Conservation (phyloP, 2,329 filamentous ascomycete genomes). For the Epicoccum nigrum region DNA sequence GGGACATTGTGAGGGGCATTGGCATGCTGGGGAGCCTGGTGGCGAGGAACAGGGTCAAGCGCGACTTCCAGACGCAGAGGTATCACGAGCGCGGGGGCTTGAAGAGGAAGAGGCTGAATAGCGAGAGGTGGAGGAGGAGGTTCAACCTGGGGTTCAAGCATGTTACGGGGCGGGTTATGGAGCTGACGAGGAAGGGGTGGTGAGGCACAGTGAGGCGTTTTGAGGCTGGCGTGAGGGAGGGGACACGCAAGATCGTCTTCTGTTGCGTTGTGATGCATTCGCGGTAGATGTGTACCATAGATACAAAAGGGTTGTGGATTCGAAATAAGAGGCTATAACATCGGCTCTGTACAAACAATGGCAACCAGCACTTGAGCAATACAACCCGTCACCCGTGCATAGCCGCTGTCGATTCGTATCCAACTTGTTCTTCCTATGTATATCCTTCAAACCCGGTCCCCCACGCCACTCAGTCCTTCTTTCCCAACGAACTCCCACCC, state of each 20-base stretch:
- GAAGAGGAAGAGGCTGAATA: constrained; percentile 76
- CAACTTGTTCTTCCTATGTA: no score
- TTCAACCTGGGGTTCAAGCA: constrained; percentile 74
- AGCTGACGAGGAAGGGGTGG: constrained; percentile 81
- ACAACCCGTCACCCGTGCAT: no score
- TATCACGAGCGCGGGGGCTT: constrained; percentile 78
- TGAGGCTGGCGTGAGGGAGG: no score
- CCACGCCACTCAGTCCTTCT: constrained; percentile 47
- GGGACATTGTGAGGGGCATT: constrained; percentile 58
- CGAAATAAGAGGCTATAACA: not conserved
- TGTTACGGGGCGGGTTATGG: constrained; percentile 67
- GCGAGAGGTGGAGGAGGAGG: constrained; percentile 70
- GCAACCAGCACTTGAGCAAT: not conserved
- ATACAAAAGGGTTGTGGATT: not conserved
- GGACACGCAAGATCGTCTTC: not conserved
- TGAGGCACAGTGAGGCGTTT: constrained; percentile 50
- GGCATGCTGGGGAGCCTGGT: constrained; percentile 50
- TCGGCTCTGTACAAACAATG: constrained; percentile 7
- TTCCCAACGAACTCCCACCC: constrained; percentile 49
- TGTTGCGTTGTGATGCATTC: not conserved
- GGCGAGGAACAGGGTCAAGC: constrained; percentile 63
- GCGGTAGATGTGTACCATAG: constrained; percentile 4
- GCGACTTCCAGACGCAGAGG: constrained; percentile 64
- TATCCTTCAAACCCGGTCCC: no score
- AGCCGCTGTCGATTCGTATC: no score